A percentile compares a stretch with the other conserved stretches of the same genome.
Evolutionary conservation across 441 rosid genomes (phyloP).

Genomic region (Bocquillonia castaneifolia): DNA sequence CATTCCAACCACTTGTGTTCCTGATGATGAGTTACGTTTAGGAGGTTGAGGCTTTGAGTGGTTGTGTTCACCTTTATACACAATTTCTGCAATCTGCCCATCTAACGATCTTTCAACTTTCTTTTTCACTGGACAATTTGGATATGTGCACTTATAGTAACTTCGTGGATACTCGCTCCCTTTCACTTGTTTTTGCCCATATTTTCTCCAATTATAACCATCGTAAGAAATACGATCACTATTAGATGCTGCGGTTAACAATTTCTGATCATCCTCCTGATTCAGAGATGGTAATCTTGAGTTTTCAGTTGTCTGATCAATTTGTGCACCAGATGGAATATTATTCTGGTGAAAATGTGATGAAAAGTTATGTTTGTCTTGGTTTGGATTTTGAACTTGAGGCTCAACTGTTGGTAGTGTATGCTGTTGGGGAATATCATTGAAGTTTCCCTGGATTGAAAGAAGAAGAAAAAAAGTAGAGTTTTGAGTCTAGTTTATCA

Average conservation of each 20-base stretch:
- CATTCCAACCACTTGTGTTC: conserved; percentile 35
- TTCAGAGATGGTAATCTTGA: conserved; percentile 33
- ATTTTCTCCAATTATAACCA: conserved; percentile 96
- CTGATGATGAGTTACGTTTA: conserved; percentile 34
- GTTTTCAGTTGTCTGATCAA: conserved; percentile 31
- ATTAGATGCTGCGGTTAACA: conserved; percentile 22
- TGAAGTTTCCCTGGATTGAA: conserved; percentile 47
- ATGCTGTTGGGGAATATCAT: conserved; percentile 28
- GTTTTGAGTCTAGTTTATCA: background rate
- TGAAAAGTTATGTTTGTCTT: conserved; percentile 29
- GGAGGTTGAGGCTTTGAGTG: conserved; percentile 72
- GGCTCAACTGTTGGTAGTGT: conserved; percentile 30
- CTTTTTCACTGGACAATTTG: conserved; percentile 81
- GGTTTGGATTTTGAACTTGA: conserved; percentile 26
- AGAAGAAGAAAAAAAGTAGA: background rate
- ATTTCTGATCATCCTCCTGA: conserved; percentile 45
- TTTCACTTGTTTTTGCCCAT: conserved; percentile 96
- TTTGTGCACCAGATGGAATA: conserved; percentile 28
- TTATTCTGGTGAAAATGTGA: conserved; percentile 29
- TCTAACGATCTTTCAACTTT: conserved; percentile 84
- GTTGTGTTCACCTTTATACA: conserved; percentile 86
- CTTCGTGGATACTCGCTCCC: conserved; percentile 93
- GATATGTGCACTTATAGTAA: conserved; percentile 89
- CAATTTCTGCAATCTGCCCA: conserved; percentile 86
- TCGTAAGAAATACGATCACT: conserved; percentile 67